Percentiles rank a stretch among this genome's conserved stretches.
Conservation (phyloP, 176 grass and related monocot genomes). For the Zoysia japonica region DNA sequence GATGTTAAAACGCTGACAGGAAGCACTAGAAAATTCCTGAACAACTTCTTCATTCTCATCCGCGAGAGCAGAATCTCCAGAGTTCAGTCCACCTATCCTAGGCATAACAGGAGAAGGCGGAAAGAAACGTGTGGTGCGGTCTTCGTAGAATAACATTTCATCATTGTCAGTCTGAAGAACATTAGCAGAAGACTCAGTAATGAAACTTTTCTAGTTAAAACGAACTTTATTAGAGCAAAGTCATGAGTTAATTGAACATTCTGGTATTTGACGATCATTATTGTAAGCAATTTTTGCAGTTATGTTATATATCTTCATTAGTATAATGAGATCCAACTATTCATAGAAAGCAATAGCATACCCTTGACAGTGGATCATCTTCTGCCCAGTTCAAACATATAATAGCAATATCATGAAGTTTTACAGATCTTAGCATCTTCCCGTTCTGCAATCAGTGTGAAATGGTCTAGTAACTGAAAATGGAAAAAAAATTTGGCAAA, state of each 20-base stretch:
- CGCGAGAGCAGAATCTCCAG: constrained; percentile 57
- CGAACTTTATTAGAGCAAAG: constrained; percentile 19
- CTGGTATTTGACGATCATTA: background rate
- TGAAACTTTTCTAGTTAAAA: constrained; percentile 21
- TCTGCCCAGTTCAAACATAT: constrained; percentile 94
- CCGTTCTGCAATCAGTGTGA: constrained; percentile 76
- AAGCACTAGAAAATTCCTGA: constrained; percentile 70
- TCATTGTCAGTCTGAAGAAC: constrained; percentile 62
- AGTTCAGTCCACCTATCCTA: constrained; percentile 80
- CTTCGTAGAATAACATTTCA: constrained; percentile 69
- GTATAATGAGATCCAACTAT: constrained; percentile 8
- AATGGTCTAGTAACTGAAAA: constrained; percentile 15
- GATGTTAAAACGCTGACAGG: constrained; percentile 86
- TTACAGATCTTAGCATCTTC: constrained; percentile 80
- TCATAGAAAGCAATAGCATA: constrained; percentile 35
- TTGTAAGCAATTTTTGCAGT: background rate
- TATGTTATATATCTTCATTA: background rate
- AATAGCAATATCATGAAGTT: constrained; percentile 70
- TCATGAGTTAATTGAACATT: constrained; percentile 11
- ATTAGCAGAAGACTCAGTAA: constrained; percentile 28
- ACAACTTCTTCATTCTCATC: constrained; percentile 71
- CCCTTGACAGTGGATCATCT: constrained; percentile 54
- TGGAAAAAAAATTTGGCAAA: background rate
- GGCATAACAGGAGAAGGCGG: constrained; percentile 88
- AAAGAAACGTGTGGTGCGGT: constrained; percentile 86